Conservation (phyloP, 2,329 filamentous ascomycete species). For the Zelopaecilomyces penicillatus region DNA sequence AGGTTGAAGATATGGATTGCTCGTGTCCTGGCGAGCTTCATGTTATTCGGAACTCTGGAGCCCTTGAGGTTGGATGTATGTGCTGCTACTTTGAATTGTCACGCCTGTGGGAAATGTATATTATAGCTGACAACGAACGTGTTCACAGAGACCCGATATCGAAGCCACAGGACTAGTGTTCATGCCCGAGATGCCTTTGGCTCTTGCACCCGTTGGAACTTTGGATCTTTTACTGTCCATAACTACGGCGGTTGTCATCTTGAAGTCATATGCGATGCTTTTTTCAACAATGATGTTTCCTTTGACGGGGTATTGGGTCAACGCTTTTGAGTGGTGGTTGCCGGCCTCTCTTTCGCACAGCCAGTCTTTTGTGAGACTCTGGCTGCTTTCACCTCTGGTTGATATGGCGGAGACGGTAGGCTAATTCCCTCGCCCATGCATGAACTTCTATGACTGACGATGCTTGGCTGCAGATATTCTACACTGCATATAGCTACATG, state of each 20-base stretch:
- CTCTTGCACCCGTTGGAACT: no score
- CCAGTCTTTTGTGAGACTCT: constrained; percentile 11
- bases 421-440: not conserved
- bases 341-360: constrained; percentile 3
- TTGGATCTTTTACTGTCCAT: not conserved
- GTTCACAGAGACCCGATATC: not conserved
- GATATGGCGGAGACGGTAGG: constrained; percentile 17
- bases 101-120: no score
- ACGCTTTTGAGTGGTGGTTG: constrained; percentile 14
- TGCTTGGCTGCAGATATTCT: not conserved
- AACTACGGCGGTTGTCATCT: no score
- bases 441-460: not conserved
- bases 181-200: no score
- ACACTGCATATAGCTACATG: not conserved
- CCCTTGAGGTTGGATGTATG: constrained; percentile 15
- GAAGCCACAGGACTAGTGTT: not conserved
- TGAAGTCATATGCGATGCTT: no score
- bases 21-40: constrained; percentile 13
- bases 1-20: constrained; percentile 1
- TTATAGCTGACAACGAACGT: no score
- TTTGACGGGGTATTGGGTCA: constrained; percentile 9
- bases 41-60: constrained; percentile 15
- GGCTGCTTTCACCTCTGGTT: constrained; percentile 15
- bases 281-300: not conserved
- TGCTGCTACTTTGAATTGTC: not conserved